These are phyloP conservation scores for Priceomyces fermenticarens DNA, from an alignment of 805 yeast species.

Conservation along the genomic window DNA sequence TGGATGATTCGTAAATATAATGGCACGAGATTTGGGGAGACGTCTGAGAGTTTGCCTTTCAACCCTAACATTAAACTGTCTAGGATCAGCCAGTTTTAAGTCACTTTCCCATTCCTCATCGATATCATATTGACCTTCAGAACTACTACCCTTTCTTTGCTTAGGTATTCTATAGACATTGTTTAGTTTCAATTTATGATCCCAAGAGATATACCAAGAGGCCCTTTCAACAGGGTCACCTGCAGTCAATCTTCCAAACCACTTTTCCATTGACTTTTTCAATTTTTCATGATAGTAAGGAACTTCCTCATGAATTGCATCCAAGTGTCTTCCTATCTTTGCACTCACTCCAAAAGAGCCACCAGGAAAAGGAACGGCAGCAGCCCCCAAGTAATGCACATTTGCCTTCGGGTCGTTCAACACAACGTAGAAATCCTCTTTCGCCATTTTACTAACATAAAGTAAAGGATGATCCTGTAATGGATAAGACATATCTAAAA, in stretches of 20 bases:
- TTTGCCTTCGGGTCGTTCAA: slow-evolving; percentile 52
- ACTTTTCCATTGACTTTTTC: slow-evolving; percentile 68
- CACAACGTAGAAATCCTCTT: slow-evolving; percentile 72
- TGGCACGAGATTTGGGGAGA: slow-evolving; percentile 61
- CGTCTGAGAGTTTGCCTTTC: slow-evolving; percentile 71
- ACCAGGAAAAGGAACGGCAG: slow-evolving; percentile 79
- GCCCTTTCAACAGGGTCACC: slow-evolving; percentile 70
- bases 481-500: slow-evolving; percentile 57
- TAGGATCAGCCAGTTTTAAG: slow-evolving; percentile 38
- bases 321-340: slow-evolving; percentile 61
- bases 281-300: slow-evolving; percentile 68
- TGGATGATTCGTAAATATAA: slow-evolving; percentile 74
- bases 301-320: slow-evolving; percentile 63
- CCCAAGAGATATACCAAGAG: slow-evolving; percentile 75
- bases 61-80: slow-evolving; percentile 62
- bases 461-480: slow-evolving; percentile 62
- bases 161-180: slow-evolving; percentile 55
- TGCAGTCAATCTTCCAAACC: slow-evolving; percentile 63
- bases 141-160: slow-evolving; percentile 21
- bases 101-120: slow-evolving; percentile 22
- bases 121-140: not conserved
- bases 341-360: slow-evolving; percentile 64
- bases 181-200: slow-evolving; percentile 55
- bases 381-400: slow-evolving; percentile 62
- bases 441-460: slow-evolving; percentile 65